These are phyloP conservation scores for Diplotaxis tenuifolia DNA, from an alignment of 345 rosid genomes.

Conservation along the genomic window DNA sequence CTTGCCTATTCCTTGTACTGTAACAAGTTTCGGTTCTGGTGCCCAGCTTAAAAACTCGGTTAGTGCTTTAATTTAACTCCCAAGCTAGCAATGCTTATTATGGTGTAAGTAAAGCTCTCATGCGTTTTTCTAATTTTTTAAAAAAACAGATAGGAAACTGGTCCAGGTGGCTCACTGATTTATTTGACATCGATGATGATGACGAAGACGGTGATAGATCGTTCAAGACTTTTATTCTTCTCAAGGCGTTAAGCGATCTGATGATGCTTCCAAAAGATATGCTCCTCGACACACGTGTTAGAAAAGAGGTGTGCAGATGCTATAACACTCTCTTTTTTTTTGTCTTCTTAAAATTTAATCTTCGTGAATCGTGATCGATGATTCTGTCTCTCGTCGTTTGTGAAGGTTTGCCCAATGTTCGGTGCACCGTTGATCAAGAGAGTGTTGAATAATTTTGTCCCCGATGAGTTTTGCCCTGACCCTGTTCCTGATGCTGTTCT, in stretches of 20 bases:
- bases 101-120: slow-evolving; percentile 14
- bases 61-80: neutral
- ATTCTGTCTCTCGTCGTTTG: neutral
- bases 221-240: slow-evolving; percentile 74
- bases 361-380: neutral
- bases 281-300: slow-evolving; percentile 62
- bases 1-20: slow-evolving; percentile 81
- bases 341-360: neutral
- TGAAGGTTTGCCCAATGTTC: slow-evolving; percentile 87
- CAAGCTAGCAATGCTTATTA: neutral
- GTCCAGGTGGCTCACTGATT: slow-evolving; percentile 91
- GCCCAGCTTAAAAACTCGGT: slow-evolving; percentile 86
- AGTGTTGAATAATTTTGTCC: slow-evolving; percentile 63
- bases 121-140: slow-evolving; percentile 22
- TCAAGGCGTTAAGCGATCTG: slow-evolving; percentile 87
- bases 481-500: slow-evolving; percentile 75
- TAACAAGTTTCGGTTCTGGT: slow-evolving; percentile 85
- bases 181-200: slow-evolving; percentile 75
- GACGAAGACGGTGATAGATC: slow-evolving; percentile 51
- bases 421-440: slow-evolving; percentile 73
- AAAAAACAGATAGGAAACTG: slow-evolving; percentile 84
- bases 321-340: neutral
- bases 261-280: slow-evolving; percentile 99
- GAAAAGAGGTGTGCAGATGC: slow-evolving; percentile 81
- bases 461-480: slow-evolving; percentile 93